A percentile compares a stretch with the other conserved stretches of the same genome.
phyloP scores from a whole-genome alignment of 2,329 filamentous ascomycete species.

The Fusarium nisikadoi region DNA sequence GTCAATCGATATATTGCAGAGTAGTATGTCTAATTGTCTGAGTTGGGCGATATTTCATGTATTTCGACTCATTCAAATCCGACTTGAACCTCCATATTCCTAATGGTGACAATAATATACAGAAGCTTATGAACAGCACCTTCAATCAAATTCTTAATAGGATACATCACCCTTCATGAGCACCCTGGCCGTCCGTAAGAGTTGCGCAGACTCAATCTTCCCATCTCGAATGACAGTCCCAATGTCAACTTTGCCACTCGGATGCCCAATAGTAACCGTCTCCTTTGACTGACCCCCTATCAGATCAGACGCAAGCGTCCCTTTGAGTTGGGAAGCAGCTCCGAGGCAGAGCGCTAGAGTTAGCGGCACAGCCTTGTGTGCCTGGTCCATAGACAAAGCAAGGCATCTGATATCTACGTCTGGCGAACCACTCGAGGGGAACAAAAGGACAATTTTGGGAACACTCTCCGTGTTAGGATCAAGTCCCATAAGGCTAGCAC shows the following conservation, averaged over 20 bases:
- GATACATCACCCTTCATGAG: conserved; percentile 62
- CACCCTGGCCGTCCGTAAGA: conserved; percentile 59
- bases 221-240: conserved; percentile 54
- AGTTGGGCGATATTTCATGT: neutral
- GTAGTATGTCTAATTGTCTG: neutral
- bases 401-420: conserved; percentile 56
- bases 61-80: neutral
- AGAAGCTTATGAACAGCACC: neutral
- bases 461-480: conserved; percentile 59
- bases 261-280: conserved; percentile 57
- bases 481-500: conserved; percentile 71
- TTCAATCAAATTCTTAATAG: conserved; percentile 45
- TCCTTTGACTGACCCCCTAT: conserved; percentile 33
- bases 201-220: conserved; percentile 55
- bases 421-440: conserved; percentile 48
- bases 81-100: neutral
- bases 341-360: conserved; percentile 64
- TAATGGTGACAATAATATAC: neutral
- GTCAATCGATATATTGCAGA: neutral
- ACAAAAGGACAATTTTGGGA: conserved; percentile 68
- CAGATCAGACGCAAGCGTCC: conserved; percentile 55
- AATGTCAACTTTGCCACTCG: conserved; percentile 59
- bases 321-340: conserved; percentile 59
- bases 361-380: conserved; percentile 66
- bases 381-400: conserved; percentile 65